phyloP scores from a whole-genome alignment of 2,329 filamentous ascomycete species.

The Emmonsiellopsis sp. region DNA sequence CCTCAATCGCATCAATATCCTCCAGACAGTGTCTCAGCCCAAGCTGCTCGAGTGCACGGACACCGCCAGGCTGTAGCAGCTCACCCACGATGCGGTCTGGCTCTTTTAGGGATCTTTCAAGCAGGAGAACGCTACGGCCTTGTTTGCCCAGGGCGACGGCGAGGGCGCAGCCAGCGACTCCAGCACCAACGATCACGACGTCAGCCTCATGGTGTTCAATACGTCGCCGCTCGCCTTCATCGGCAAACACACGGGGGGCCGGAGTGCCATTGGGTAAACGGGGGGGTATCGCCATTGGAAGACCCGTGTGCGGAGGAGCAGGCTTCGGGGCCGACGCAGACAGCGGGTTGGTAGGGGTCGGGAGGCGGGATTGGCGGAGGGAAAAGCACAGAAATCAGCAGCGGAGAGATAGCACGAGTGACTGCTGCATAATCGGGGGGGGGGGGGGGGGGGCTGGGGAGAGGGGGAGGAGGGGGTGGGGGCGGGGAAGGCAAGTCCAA shows the following conservation, averaged over 20 bases:
- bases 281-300: not conserved
- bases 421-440: too few relatives aligned
- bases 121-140: slow-evolving; percentile 78
- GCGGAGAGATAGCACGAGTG: slow-evolving; percentile 58
- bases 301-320: too few relatives aligned
- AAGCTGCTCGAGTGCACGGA: slow-evolving; percentile 68
- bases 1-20: slow-evolving; percentile 74
- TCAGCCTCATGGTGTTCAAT: slow-evolving; percentile 58
- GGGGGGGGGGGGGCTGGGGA: too few relatives aligned
- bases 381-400: slow-evolving; percentile 65
- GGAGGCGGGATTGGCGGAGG: not conserved
- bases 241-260: not conserved
- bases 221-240: slow-evolving; percentile 37
- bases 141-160: slow-evolving; percentile 80
- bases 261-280: not conserved
- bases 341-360: not conserved
- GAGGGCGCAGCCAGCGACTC: slow-evolving; percentile 78
- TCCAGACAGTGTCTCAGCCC: slow-evolving; percentile 77
- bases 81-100: slow-evolving; percentile 95
- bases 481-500: too few relatives aligned
- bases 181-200: slow-evolving; percentile 85
- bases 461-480: too few relatives aligned
- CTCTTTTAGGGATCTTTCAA: slow-evolving; percentile 83
- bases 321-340: too few relatives aligned
- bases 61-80: slow-evolving; percentile 84